A percentile compares a stretch with the other conserved stretches of the same genome.
Conservation (phyloP, 75 land plant genomes). For the Pinus albicaulis region DNA sequence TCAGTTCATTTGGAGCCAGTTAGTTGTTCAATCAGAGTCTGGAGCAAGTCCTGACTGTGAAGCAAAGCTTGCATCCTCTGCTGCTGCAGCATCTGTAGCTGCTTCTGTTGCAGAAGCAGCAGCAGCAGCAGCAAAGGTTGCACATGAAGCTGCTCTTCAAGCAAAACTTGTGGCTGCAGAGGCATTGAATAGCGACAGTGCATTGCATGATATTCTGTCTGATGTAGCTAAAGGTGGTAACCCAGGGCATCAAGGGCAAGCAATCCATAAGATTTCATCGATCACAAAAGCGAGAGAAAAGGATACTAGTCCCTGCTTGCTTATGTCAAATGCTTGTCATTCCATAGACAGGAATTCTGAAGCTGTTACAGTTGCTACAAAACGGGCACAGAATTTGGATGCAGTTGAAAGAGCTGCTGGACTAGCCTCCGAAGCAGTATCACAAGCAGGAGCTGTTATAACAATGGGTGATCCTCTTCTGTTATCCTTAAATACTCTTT, state of each 20-base stretch:
- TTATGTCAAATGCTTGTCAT: constrained; percentile 48
- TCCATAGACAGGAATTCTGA: constrained; percentile 51
- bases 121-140: constrained; percentile 77
- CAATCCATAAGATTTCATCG: background rate
- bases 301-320: constrained; percentile 16
- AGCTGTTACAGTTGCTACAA: constrained; percentile 56
- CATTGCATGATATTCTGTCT: background rate
- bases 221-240: constrained; percentile 16
- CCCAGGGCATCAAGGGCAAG: background rate
- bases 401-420: constrained; percentile 89
- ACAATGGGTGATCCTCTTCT: constrained; percentile 80
- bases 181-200: constrained; percentile 25
- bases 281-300: background rate
- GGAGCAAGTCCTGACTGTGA: constrained; percentile 38
- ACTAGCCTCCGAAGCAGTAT: constrained; percentile 78
- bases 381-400: constrained; percentile 71
- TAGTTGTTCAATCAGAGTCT: constrained; percentile 34
- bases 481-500: constrained; percentile 29
- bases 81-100: constrained; percentile 67
- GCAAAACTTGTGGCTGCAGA: constrained; percentile 66
- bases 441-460: constrained; percentile 71
- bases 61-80: constrained; percentile 59
- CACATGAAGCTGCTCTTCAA: constrained; percentile 66
- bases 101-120: constrained; percentile 87
- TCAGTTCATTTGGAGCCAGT: constrained; percentile 55